A percentile compares a stretch with the other conserved stretches of the same genome.
Conservation (phyloP, 805 yeast genomes). For the Saccharomycopsis fibuligera region DNA sequence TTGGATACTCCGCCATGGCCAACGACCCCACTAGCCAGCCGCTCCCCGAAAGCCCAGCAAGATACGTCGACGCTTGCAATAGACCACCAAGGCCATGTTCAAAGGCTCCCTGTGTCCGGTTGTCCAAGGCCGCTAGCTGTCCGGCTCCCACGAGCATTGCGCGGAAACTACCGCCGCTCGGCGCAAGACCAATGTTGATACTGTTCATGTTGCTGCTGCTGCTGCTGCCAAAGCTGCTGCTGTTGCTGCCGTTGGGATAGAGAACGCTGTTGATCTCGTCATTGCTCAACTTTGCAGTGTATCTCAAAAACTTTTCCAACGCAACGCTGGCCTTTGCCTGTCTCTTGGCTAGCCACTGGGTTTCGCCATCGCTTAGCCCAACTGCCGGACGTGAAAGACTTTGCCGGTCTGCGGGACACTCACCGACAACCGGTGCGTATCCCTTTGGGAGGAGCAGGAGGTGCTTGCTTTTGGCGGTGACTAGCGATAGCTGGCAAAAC, state of each 20-base stretch:
- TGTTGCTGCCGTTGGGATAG: too few relatives aligned
- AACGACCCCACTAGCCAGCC: conserved; percentile 72
- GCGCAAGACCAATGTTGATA: conserved; percentile 51
- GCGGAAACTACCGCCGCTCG: conserved; percentile 85
- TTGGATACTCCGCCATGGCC: conserved; percentile 63
- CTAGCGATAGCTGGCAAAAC: too few relatives aligned
- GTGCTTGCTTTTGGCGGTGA: neutral
- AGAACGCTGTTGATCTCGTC: conserved; percentile 26
- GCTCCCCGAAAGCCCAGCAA: conserved; percentile 80
- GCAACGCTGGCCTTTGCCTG: conserved; percentile 40
- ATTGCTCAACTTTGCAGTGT: conserved; percentile 30
- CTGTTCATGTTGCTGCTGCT: conserved; percentile 31
- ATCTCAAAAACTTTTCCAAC: conserved; percentile 39
- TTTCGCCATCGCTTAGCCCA: conserved; percentile 40
- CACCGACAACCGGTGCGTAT: conserved; percentile 50
- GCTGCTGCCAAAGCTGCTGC: conserved; percentile 35
- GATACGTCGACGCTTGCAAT: conserved; percentile 61
- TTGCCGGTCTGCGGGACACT: conserved; percentile 37
- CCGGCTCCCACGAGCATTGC: conserved; percentile 88
- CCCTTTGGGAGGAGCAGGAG: conserved; percentile 32
- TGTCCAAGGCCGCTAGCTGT: conserved; percentile 69
- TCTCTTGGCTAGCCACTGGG: conserved; percentile 45
- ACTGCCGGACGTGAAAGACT: conserved; percentile 41
- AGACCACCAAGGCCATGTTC: conserved; percentile 65
- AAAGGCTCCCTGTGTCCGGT: conserved; percentile 52